Evolutionary conservation across 2,329 filamentous ascomycete species (phyloP).

Genomic region (Aspergillus ochraceus): DNA sequence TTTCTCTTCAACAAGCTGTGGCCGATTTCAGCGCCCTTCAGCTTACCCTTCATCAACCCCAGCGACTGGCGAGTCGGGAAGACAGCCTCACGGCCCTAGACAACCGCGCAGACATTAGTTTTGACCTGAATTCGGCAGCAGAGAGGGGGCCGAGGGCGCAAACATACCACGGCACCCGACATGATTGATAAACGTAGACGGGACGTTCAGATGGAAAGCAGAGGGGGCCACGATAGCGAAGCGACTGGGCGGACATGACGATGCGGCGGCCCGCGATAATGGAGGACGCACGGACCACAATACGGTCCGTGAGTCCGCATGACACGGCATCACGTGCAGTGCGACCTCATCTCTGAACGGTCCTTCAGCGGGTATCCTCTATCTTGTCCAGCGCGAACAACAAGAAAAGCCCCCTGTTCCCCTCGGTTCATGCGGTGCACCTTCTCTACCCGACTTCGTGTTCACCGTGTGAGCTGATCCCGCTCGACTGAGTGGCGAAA

Average conservation of each 20-base stretch:
- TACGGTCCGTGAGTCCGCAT: conserved; percentile 17
- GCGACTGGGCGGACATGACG: conserved; percentile 19
- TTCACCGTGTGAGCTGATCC: conserved; percentile 35
- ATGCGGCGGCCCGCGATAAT: conserved; percentile 29
- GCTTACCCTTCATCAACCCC: conserved; percentile 95
- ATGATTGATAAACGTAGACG: conserved; percentile 21
- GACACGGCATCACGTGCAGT: conserved; percentile 28
- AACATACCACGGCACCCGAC: conserved; percentile 36
- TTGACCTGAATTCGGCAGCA: neutral
- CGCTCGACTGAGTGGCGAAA: conserved; percentile 45
- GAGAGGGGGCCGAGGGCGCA: neutral
- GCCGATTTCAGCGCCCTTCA: conserved; percentile 88
- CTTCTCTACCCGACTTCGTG: conserved; percentile 23
- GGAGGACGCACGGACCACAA: conserved; percentile 23
- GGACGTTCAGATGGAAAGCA: conserved; percentile 2
- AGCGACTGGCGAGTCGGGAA: conserved; percentile 97
- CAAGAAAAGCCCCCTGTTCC: conserved; percentile 19
- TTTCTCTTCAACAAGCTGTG: conserved; percentile 96
- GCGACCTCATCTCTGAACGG: conserved; percentile 26
- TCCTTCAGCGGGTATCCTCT: conserved; percentile 10
- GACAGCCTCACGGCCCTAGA: conserved; percentile 88
- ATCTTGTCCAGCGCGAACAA: conserved; percentile 21
- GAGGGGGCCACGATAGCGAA: conserved; percentile 16
- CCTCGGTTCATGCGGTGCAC: conserved; percentile 27
- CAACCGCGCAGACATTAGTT: conserved; percentile 19